A percentile compares a stretch with the other conserved stretches of the same genome.
These are phyloP conservation scores for Leccinum subrobustum DNA, from an alignment of 1,284 basidiomycete species.

Conservation along the genomic window DNA sequence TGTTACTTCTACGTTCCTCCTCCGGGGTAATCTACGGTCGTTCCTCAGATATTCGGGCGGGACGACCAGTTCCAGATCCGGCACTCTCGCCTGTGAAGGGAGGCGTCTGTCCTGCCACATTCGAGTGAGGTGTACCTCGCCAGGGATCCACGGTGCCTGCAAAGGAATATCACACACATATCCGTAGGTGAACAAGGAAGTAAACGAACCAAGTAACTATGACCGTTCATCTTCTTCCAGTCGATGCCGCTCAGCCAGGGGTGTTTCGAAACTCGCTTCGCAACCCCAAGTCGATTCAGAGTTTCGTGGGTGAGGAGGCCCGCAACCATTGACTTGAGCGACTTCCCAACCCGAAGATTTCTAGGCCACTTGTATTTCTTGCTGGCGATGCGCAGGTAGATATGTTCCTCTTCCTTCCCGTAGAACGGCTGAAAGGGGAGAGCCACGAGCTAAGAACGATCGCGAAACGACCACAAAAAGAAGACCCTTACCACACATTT, in stretches of 20 bases:
- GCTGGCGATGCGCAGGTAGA: slow-evolving; percentile 22
- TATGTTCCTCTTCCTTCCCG: too few relatives aligned
- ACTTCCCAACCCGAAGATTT: slow-evolving; percentile 34
- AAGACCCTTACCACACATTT: too few relatives aligned
- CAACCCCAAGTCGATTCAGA: slow-evolving; percentile 39
- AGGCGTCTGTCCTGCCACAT: slow-evolving; percentile 29
- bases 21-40: slow-evolving; percentile 32
- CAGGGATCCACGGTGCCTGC: slow-evolving; percentile 35
- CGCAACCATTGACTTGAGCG: slow-evolving; percentile 42
- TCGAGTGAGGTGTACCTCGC: slow-evolving; percentile 12
- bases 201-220: slow-evolving; percentile 42
- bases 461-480: too few relatives aligned
- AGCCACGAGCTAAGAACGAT: too few relatives aligned
- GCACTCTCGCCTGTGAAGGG: slow-evolving; percentile 21
- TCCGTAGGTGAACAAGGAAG: background rate
- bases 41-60: slow-evolving; percentile 33
- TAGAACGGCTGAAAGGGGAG: too few relatives aligned
- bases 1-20: slow-evolving; percentile 3
- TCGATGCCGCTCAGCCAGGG: slow-evolving; percentile 42
- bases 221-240: slow-evolving; percentile 43
- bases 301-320: slow-evolving; percentile 40
- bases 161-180: slow-evolving; percentile 4
- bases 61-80: slow-evolving; percentile 20
- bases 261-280: slow-evolving; percentile 35
- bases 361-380: slow-evolving; percentile 38